Conservation (phyloP, 768 basidiomycete species). For the Lentinus brumalis region DNA sequence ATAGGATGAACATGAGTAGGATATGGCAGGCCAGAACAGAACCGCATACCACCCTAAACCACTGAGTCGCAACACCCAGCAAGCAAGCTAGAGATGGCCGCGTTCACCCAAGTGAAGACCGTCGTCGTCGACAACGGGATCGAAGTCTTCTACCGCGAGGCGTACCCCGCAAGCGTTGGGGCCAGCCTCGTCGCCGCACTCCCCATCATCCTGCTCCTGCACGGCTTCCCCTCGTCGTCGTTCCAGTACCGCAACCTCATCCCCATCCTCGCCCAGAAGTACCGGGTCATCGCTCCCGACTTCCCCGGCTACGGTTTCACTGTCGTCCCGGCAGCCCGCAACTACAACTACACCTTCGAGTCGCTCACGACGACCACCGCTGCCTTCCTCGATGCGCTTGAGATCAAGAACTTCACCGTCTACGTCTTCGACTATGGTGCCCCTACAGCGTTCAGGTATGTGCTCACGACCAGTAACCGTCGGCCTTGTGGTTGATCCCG, state of each 20-base stretch:
- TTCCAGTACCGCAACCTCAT: constrained; percentile 53
- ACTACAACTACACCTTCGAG: constrained; percentile 45
- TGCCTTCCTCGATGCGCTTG: constrained; percentile 42
- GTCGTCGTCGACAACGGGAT: constrained; percentile 35
- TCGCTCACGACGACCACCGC: constrained; percentile 41
- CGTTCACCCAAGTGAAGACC: constrained; percentile 26
- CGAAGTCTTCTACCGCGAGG: constrained; percentile 47
- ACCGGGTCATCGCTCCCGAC: constrained; percentile 52
- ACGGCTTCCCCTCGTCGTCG: constrained; percentile 53
- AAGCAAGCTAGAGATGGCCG: constrained; percentile 2
- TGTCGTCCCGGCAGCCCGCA: constrained; percentile 37
- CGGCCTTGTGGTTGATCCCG: background rate
- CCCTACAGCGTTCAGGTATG: constrained; percentile 35
- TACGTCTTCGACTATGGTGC: constrained; percentile 57
- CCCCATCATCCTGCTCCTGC: constrained; percentile 45
- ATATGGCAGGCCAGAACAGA: too few relatives aligned
- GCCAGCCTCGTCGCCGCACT: background rate
- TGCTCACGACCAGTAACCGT: background rate
- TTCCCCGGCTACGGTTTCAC: constrained; percentile 56
- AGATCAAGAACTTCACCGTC: constrained; percentile 41
- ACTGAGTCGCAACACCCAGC: too few relatives aligned
- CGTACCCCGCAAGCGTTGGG: constrained; percentile 32
- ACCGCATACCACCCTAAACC: too few relatives aligned
- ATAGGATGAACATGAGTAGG: too few relatives aligned
- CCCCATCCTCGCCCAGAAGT: constrained; percentile 39